Percentiles rank a stretch among this genome's conserved stretches.
These are phyloP conservation scores for Lentinula aciculospora DNA, from an alignment of 768 basidiomycete genomes.

Conservation along the genomic window DNA sequence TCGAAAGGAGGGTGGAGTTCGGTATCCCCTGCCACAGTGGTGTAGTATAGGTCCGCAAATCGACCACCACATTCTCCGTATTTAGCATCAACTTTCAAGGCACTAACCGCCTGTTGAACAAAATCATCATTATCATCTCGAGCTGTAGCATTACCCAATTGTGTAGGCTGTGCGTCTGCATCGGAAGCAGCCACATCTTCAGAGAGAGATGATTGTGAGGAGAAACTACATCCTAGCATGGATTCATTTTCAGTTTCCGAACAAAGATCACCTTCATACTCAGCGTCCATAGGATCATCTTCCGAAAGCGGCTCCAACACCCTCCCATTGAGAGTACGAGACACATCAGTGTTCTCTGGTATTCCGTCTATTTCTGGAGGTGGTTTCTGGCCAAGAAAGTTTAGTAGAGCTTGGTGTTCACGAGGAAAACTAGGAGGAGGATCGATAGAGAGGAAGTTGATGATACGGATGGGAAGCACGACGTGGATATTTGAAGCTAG, in stretches of 20 bases:
- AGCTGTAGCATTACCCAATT: constrained; percentile 18
- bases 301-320: constrained; percentile 7
- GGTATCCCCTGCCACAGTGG: constrained; percentile 19
- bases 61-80: constrained; percentile 22
- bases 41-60: constrained; percentile 35
- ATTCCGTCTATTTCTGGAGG: constrained; percentile 8
- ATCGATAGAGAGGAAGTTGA: constrained; percentile 85
- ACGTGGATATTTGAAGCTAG: constrained; percentile 61
- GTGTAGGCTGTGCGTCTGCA: background rate
- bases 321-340: background rate
- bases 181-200: background rate
- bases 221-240: background rate
- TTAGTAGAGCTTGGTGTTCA: constrained; percentile 14
- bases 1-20: background rate
- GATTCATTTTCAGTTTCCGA: background rate
- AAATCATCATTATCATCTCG: constrained; percentile 30
- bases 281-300: background rate
- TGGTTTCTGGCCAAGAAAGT: constrained; percentile 22
- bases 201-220: background rate
- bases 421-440: constrained; percentile 49
- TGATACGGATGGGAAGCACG: constrained; percentile 66
- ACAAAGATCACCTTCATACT: background rate
- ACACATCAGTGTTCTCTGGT: background rate
- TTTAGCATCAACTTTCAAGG: constrained; percentile 20
- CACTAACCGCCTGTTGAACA: constrained; percentile 25